phyloP scores from a whole-genome alignment of 331 rosid genomes.

The Pyrus hybrid region DNA sequence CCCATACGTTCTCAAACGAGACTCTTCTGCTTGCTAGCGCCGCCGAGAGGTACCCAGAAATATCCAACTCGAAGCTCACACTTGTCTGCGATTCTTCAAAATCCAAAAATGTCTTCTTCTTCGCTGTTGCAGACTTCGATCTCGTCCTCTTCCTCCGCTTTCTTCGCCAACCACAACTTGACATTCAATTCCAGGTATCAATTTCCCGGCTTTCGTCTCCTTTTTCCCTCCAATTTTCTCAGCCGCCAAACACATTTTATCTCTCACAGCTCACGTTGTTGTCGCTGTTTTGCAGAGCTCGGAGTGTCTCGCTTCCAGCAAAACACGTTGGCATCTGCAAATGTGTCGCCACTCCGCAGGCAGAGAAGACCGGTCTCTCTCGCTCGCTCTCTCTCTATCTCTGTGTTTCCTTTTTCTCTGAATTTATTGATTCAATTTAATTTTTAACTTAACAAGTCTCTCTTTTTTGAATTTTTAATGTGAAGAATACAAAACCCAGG shows the following conservation, averaged over 20 bases:
- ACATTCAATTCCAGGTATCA: constrained; percentile 25
- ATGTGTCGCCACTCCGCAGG: constrained; percentile 71
- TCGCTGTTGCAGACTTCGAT: constrained; percentile 27
- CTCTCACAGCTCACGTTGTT: background rate
- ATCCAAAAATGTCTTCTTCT: constrained; percentile 32
- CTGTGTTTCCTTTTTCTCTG: background rate
- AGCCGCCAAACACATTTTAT: background rate
- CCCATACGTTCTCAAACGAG: no score
- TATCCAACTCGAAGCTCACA: background rate
- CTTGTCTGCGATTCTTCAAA: background rate
- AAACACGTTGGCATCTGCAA: constrained; percentile 41
- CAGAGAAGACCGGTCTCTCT: constrained; percentile 43
- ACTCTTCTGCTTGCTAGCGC: background rate
- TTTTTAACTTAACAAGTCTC: background rate
- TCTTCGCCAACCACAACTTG: constrained; percentile 44
- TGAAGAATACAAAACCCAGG: constrained; percentile 65
- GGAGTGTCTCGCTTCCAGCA: constrained; percentile 29
- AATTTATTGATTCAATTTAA: background rate
- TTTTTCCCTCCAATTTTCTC: background rate
- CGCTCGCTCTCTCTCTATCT: no score
- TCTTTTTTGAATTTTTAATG: background rate
- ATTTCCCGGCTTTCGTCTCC: no score
- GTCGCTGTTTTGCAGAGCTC: constrained; percentile 34
- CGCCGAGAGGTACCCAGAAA: background rate
- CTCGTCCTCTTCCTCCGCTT: constrained; percentile 71